phyloP scores from a whole-genome alignment of 805 yeast genomes.

The Candida argentea region DNA sequence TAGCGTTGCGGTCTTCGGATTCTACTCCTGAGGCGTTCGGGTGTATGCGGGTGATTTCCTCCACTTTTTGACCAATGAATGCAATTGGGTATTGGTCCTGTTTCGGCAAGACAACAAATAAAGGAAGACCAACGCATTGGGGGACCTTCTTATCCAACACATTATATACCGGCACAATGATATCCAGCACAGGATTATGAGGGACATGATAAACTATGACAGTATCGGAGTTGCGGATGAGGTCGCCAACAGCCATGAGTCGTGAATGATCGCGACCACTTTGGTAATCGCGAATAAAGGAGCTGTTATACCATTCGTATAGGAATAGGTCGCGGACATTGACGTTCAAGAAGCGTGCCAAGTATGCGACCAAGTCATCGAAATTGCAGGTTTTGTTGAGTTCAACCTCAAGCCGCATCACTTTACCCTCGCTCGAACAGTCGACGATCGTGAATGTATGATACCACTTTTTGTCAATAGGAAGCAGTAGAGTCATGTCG shows the following conservation, averaged over 20 bases:
- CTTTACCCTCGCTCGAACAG: slow-evolving; percentile 22
- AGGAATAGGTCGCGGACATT: slow-evolving; percentile 17
- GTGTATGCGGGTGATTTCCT: too few relatives aligned
- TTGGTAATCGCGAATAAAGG: slow-evolving; percentile 63
- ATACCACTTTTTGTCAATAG: slow-evolving; percentile 64
- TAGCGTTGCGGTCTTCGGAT: too few relatives aligned
- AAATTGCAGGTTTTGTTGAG: slow-evolving; percentile 55
- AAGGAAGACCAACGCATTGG: too few relatives aligned
- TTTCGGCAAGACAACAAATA: slow-evolving; percentile 59
- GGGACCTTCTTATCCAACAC: slow-evolving; percentile 27
- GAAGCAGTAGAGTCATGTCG: slow-evolving; percentile 84
- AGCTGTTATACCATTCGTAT: slow-evolving; percentile 46
- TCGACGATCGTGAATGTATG: slow-evolving; percentile 55
- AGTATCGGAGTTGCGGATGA: slow-evolving; percentile 53
- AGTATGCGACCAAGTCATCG: slow-evolving; percentile 49
- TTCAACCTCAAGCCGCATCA: slow-evolving; percentile 55
- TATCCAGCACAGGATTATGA: slow-evolving; percentile 31
- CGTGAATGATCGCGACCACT: slow-evolving; percentile 39
- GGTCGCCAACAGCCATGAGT: slow-evolving; percentile 57
- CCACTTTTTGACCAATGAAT: too few relatives aligned
- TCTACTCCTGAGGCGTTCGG: too few relatives aligned
- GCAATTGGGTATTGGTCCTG: too few relatives aligned
- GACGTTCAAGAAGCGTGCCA: slow-evolving; percentile 38
- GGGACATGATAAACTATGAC: slow-evolving; percentile 52
- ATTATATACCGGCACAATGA: slow-evolving; percentile 52